Conservation (phyloP, 257 asterid species). For the Solanum corneliomulleri region DNA sequence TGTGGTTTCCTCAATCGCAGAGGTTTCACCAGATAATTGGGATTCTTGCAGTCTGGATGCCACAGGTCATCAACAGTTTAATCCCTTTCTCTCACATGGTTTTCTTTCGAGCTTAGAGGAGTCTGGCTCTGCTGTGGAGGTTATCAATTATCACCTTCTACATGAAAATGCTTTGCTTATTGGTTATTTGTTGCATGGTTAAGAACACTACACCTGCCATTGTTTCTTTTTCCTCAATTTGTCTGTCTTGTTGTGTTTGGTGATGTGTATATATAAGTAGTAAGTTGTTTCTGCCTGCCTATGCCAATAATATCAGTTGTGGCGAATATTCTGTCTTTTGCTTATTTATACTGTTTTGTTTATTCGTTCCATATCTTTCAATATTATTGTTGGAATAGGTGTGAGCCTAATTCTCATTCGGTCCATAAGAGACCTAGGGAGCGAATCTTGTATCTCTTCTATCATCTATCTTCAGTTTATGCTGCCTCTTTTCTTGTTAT, state of each 20-base stretch:
- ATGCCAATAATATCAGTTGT: background rate
- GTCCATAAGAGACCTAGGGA: background rate
- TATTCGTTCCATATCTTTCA: background rate
- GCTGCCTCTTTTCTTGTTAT: background rate
- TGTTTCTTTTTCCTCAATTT: background rate
- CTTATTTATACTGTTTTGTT: background rate
- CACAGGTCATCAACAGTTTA: slow-evolving; percentile 47
- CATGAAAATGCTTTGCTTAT: background rate
- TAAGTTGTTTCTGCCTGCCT: background rate
- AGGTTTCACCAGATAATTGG: slow-evolving; percentile 71
- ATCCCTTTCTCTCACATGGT: slow-evolving; percentile 79
- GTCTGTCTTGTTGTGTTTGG: background rate
- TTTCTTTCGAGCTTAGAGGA: slow-evolving; percentile 95
- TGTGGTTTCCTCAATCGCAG: slow-evolving; percentile 73
- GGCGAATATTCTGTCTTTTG: background rate
- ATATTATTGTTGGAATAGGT: background rate
- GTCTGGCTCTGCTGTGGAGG: slow-evolving; percentile 76
- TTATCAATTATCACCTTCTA: slow-evolving; percentile 22
- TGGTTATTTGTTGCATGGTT: background rate
- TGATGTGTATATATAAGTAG: background rate
- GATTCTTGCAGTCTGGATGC: slow-evolving; percentile 77
- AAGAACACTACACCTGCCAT: background rate
- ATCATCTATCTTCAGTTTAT: background rate
- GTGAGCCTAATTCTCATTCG: background rate
- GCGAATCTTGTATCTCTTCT: background rate